Evolutionary conservation across 768 basidiomycete species (phyloP).

Genomic region (Amylocystis lapponica): DNA sequence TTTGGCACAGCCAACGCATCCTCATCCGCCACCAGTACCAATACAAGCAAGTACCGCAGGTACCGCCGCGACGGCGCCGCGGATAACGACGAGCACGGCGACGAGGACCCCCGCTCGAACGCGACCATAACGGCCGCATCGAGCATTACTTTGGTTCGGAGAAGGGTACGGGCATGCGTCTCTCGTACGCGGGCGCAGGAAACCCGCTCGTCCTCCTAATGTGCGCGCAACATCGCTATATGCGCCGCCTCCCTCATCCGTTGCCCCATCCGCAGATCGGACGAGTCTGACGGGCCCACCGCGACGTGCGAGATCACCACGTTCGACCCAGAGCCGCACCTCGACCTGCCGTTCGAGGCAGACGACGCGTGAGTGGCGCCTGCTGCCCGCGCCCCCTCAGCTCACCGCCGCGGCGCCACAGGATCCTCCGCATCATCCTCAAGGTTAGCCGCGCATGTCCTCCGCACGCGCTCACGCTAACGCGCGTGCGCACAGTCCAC

Average conservation of each 20-base stretch:
- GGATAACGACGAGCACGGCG: constrained; percentile 33
- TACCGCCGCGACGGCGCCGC: constrained; percentile 46
- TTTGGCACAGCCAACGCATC: constrained; percentile 71
- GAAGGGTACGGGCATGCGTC: constrained; percentile 78
- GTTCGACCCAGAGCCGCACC: constrained; percentile 73
- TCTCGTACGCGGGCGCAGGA: constrained; percentile 76
- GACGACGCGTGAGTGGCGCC: constrained; percentile 3
- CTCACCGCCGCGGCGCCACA: constrained; percentile 47
- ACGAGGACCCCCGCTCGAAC: constrained; percentile 19
- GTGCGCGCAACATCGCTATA: constrained; percentile 30
- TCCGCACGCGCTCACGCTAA: not conserved
- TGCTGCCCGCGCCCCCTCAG: constrained; percentile 2
- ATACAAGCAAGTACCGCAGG: constrained; percentile 44
- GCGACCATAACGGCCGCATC: constrained; percentile 32
- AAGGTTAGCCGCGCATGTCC: constrained; percentile 38
- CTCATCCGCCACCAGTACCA: constrained; percentile 15
- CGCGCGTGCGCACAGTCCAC: constrained; percentile 48
- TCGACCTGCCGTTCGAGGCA: constrained; percentile 74
- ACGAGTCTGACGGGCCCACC: constrained; percentile 75
- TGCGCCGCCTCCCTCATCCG: no score
- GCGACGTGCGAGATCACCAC: constrained; percentile 86
- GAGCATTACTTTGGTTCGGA: constrained; percentile 57
- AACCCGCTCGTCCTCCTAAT: constrained; percentile 73
- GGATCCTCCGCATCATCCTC: constrained; percentile 84
- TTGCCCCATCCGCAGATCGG: constrained; percentile 42